Evolutionary conservation across 768 basidiomycete genomes (phyloP).

Genomic region (Dioszegia crocea): DNA sequence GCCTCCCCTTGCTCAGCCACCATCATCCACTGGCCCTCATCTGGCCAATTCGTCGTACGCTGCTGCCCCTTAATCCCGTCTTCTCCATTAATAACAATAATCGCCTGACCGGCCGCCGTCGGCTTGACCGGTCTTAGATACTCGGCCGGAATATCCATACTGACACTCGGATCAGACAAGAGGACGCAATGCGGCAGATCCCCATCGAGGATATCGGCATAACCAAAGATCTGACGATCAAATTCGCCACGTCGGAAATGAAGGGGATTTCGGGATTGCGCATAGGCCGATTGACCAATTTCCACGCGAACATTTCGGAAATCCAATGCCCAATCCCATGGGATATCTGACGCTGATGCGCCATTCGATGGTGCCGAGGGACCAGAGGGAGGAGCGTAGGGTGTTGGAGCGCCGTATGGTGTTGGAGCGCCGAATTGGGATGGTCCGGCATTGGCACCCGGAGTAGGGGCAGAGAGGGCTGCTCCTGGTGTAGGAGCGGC

Average conservation of each 20-base stretch:
- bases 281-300: constrained; percentile 28
- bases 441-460: constrained; percentile 46
- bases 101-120: constrained; percentile 30
- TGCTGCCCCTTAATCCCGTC: constrained; percentile 28
- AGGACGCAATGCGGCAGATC: constrained; percentile 26
- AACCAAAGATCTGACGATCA: constrained; percentile 36
- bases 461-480: constrained; percentile 50
- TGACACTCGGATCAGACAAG: constrained; percentile 20
- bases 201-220: constrained; percentile 16
- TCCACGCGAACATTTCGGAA: constrained; percentile 45
- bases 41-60: constrained; percentile 36
- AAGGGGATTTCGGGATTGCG: constrained; percentile 29
- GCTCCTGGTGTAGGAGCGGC: constrained; percentile 50
- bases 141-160: constrained; percentile 37
- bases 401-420: constrained; percentile 41
- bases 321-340: constrained; percentile 45
- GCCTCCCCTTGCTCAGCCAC: constrained; percentile 29
- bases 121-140: constrained; percentile 39
- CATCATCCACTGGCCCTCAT: constrained; percentile 48
- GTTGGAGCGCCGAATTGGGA: constrained; percentile 50
- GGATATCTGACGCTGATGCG: constrained; percentile 11
- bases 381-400: constrained; percentile 25
- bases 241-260: constrained; percentile 40
- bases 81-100: constrained; percentile 30
- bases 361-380: constrained; percentile 2